Base-by-base conservation (phyloP, 192 early-diverging fungal genomes). In the Podila minutissima region DNA sequence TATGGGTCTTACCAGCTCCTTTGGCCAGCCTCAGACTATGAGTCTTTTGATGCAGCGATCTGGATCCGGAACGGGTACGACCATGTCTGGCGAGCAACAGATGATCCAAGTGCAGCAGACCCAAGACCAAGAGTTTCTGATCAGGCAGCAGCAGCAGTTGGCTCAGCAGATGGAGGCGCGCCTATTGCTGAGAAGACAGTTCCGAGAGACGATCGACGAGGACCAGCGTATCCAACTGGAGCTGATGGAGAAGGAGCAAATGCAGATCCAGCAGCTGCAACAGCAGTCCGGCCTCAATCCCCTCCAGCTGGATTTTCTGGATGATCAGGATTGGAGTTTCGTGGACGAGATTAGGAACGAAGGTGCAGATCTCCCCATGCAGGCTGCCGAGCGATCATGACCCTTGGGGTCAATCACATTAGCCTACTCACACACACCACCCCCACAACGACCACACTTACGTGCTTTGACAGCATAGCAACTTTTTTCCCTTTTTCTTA, bases 321-420 rank as follows among this genome's bases (percentile, higher is more conserved):
- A 81, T 28, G 77, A 81, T 20, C 66, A 67, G 24, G 77, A 81
- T 26, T 81, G 77, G 77, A 81, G 77, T n/a, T 81, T 81, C 66
- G 77, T 81, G 32, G 67, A 81, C 20, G 77, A 81, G 67, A 73
- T 81, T 57, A 81, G 8, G 59, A 28, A 24, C 22, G 53, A 55
- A 55, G 53, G 53, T 24, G 53, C 9, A 4, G 29, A 61, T 61
- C 28, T 33, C 59, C 17, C 26, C 31, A 19, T 19, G 17, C 26
- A 20, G 26, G 12, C 4, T 19, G 26, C 31, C 28, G 17, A 61
- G 29, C 59, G 29, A 61, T 26, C 31, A 61, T 61, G 28, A 61
- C 28, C 28, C 26, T 8, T 32, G 59, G 31, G 28, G 59, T n/a
- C 22, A 58, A n/a, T 8, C 55, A 58, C 55, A 58, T 26, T 11